Percentiles rank a stretch among this genome's conserved stretches.
phyloP scores from a whole-genome alignment of 2,329 filamentous ascomycete species.

The Phyllosticta citriasiana region DNA sequence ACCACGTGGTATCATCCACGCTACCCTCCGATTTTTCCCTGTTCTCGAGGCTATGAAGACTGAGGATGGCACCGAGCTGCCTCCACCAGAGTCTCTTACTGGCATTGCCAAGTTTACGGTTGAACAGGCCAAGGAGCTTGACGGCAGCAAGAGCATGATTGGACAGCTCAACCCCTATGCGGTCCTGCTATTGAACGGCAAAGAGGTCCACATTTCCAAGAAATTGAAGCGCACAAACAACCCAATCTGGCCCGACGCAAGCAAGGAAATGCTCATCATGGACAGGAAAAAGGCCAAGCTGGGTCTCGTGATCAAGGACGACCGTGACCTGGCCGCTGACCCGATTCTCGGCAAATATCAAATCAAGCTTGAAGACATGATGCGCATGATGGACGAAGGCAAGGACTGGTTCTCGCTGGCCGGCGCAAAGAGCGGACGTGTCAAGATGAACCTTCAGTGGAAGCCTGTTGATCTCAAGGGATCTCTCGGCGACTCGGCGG shows the following conservation, averaged over 20 bases:
- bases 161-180: conserved; percentile 89
- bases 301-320: conserved; percentile 89
- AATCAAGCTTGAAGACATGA: conserved; percentile 88
- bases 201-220: conserved; percentile 79
- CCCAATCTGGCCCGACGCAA: conserved; percentile 87
- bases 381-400: conserved; percentile 82
- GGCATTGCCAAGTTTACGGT: conserved; percentile 90
- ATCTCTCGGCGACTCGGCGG: conserved; percentile 64
- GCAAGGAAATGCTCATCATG: conserved; percentile 90
- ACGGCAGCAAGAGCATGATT: conserved; percentile 83
- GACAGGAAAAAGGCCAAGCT: conserved; percentile 85
- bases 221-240: conserved; percentile 96
- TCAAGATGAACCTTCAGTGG: conserved; percentile 89
- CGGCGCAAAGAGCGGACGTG: conserved; percentile 71
- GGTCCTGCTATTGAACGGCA: conserved; percentile 78
- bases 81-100: conserved; percentile 79
- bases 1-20: conserved; percentile 65
- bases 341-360: conserved; percentile 85
- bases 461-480: conserved; percentile 85
- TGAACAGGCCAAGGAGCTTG: conserved; percentile 92
- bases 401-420: conserved; percentile 93
- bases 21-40: conserved; percentile 90
- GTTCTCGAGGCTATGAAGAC: conserved; percentile 65
- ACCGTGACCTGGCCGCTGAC: conserved; percentile 74
- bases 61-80: conserved; percentile 66